phyloP scores from a whole-genome alignment of 139 green algal species.

The Coelastrella sp. region DNA sequence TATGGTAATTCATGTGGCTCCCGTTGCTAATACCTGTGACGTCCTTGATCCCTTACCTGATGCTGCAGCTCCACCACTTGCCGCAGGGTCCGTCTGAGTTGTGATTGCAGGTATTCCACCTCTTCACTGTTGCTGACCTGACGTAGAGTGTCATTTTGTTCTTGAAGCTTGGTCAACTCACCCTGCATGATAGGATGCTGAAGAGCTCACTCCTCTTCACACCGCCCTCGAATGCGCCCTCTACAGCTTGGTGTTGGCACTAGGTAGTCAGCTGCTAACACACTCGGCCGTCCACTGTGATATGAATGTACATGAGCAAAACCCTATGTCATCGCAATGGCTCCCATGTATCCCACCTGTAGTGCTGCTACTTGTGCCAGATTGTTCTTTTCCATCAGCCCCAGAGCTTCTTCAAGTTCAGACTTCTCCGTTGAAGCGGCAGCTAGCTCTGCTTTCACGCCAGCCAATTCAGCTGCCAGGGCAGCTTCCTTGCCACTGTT shows the following conservation, averaged over 20 bases:
- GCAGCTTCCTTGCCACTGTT: conserved; percentile 37
- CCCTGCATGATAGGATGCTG: too few species aligned
- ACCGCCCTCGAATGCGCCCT: too few species aligned
- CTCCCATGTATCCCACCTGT: conserved; percentile 26
- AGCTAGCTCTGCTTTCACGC: conserved; percentile 7
- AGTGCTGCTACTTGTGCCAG: neutral
- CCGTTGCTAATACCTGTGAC: too few species aligned
- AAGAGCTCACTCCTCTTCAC: too few species aligned
- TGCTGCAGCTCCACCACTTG: conserved; percentile 48
- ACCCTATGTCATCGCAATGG: too few species aligned
- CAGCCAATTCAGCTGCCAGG: conserved; percentile 2
- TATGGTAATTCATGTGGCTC: too few species aligned
- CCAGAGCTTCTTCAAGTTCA: conserved; percentile 26
- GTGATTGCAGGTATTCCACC: conserved; percentile 48
- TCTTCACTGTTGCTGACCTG: conserved; percentile 30
- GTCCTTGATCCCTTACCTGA: too few species aligned
- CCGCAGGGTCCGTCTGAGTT: conserved; percentile 43
- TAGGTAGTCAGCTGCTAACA: too few species aligned
- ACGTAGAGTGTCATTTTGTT: neutral
- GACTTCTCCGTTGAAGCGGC: conserved; percentile 11
- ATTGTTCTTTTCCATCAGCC: conserved; percentile 32
- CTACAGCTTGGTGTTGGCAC: too few species aligned
- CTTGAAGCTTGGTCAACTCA: conserved; percentile 16
- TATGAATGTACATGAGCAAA: too few species aligned
- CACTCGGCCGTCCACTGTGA: too few species aligned